Evolutionary conservation across 2,329 filamentous ascomycete species (phyloP).

Genomic region (Penicillium palitans): DNA sequence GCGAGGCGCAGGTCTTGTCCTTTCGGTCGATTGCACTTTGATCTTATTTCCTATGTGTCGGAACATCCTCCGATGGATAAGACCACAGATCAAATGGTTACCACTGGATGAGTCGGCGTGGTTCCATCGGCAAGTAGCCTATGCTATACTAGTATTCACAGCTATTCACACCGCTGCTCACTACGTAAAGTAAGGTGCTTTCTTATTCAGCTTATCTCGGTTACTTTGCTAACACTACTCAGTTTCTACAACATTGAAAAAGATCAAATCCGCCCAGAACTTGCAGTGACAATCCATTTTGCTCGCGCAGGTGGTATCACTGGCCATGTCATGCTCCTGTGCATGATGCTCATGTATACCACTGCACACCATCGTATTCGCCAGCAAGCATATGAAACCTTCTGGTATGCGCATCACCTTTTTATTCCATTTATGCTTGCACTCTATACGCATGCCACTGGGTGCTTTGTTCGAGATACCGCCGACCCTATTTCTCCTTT

Average conservation of each 20-base stretch:
- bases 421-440: slow-evolving; percentile 93
- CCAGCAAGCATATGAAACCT: slow-evolving; percentile 96
- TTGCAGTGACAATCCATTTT: slow-evolving; percentile 90
- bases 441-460: slow-evolving; percentile 92
- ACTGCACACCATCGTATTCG: slow-evolving; percentile 90
- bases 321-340: slow-evolving; percentile 96
- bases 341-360: slow-evolving; percentile 98
- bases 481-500: slow-evolving; percentile 75
- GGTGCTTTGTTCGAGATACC: slow-evolving; percentile 92
- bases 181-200: slow-evolving; percentile 81
- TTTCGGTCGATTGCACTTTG: slow-evolving; percentile 80
- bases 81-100: slow-evolving; percentile 83
- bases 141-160: slow-evolving; percentile 80
- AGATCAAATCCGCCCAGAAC: slow-evolving; percentile 74
- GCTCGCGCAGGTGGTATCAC: slow-evolving; percentile 85
- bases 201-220: not conserved
- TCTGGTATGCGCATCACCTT: slow-evolving; percentile 99
- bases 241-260: slow-evolving; percentile 95
- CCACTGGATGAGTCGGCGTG: slow-evolving; percentile 96
- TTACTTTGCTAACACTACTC: slow-evolving; percentile 25
- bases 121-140: slow-evolving; percentile 95
- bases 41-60: slow-evolving; percentile 94
- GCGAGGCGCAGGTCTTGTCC: slow-evolving; percentile 82
- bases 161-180: slow-evolving; percentile 75
- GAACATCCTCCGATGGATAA: slow-evolving; percentile 78